Conservation (phyloP, 805 yeast species). For the Yarrowia deformans region DNA sequence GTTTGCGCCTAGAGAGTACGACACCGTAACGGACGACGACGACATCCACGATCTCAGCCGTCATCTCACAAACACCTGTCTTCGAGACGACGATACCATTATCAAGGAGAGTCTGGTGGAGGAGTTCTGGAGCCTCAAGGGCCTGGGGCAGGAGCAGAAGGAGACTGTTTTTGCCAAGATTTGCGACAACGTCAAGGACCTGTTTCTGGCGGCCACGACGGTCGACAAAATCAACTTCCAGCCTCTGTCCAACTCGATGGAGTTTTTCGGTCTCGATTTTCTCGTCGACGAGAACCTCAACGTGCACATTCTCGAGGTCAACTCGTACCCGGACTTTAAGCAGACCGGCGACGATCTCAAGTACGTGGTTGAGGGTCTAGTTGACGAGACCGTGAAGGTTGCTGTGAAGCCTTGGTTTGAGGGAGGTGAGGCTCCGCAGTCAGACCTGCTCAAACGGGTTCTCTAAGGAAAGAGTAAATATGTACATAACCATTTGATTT, state of each 20-base stretch:
- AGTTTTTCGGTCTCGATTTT: constrained; percentile 89
- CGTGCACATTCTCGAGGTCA: constrained; percentile 79
- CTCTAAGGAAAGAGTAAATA: neutral
- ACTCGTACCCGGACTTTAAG: constrained; percentile 95
- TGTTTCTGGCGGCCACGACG: constrained; percentile 79
- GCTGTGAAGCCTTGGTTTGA: constrained; percentile 59
- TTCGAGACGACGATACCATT: constrained; percentile 63
- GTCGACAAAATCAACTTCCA: constrained; percentile 86
- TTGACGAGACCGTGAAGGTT: constrained; percentile 60
- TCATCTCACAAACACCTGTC: constrained; percentile 93
- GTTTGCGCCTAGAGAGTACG: constrained; percentile 69
- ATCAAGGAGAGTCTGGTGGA: constrained; percentile 58
- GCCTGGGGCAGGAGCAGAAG: constrained; percentile 52
- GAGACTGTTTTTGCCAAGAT: constrained; percentile 61
- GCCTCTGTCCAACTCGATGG: constrained; percentile 82
- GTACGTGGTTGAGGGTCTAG: constrained; percentile 70
- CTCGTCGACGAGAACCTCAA: constrained; percentile 64
- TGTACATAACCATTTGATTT: no score
- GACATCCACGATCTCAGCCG: constrained; percentile 59
- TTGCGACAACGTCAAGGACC: constrained; percentile 66
- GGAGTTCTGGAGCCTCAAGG: constrained; percentile 66
- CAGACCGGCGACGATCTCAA: constrained; percentile 88
- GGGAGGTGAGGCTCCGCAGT: neutral
- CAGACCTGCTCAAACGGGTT: constrained; percentile 10
- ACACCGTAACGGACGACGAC: constrained; percentile 48